Conservation (phyloP, 768 basidiomycete genomes). For the Rubroboletus satanas region DNA sequence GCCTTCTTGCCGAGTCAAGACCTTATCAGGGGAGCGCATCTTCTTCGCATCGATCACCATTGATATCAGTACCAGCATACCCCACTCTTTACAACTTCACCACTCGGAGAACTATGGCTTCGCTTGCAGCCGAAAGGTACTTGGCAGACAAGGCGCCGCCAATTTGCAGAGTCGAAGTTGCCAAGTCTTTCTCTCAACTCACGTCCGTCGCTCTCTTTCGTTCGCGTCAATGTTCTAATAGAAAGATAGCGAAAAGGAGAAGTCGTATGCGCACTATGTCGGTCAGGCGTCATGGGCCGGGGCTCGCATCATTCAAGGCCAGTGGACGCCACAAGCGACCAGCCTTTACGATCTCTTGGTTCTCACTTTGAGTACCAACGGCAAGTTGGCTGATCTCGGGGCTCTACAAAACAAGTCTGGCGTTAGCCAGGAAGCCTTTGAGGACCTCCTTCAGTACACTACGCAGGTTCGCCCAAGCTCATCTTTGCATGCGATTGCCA, state of each 20-base stretch:
- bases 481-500: neutral
- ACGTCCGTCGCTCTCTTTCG: constrained; percentile 39
- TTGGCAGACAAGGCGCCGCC: constrained; percentile 76
- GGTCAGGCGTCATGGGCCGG: constrained; percentile 79
- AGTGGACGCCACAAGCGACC: constrained; percentile 73
- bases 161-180: constrained; percentile 66
- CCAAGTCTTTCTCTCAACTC: constrained; percentile 63
- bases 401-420: constrained; percentile 51
- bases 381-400: constrained; percentile 53
- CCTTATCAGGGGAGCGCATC: constrained; percentile 12
- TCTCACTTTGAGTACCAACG: constrained; percentile 59
- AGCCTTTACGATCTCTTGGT: constrained; percentile 71
- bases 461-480: constrained; percentile 49
- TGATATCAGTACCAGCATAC: neutral
- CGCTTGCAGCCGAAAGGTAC: constrained; percentile 52
- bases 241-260: constrained; percentile 59
- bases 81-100: neutral
- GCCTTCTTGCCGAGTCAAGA: constrained; percentile 1
- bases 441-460: constrained; percentile 66
- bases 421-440: constrained; percentile 59
- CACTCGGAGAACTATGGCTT: constrained; percentile 30
- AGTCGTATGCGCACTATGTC: constrained; percentile 74
- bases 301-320: constrained; percentile 75
- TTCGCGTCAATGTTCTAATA: neutral
- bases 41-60: constrained; percentile 12